Evolutionary conservation across 805 yeast species (phyloP), one percentile per base, ranked within the genome.

Genomic region (Wickerhamiella bombiphila): DNA sequence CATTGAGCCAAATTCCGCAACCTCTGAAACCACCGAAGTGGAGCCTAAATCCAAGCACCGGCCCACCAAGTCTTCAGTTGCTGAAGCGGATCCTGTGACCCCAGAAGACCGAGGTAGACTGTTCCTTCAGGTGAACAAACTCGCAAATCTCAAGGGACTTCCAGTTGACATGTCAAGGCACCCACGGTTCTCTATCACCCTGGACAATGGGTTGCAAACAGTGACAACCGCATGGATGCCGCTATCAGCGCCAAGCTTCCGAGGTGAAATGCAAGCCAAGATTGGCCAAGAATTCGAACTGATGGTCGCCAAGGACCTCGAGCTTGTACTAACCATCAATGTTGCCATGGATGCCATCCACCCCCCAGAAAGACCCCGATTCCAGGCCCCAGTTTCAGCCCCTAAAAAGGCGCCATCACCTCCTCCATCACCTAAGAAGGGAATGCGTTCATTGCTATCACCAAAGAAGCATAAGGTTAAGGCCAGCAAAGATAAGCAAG

Each of bases 221-320:
- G 55, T 51, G 3, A 41, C 47, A 2, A 51, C 55, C 1, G 48
- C 48, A 15, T 37, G 50, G 2, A 21, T 42, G 5, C 39, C 50
- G 3, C 39, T 51, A 3, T 43, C 50, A 6, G 29, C 45, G 3
- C 42, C 51, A 1, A 43, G 43, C 7, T 34, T 44, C 30, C 37
- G 35, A 14, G 49, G 41, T 5, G 22, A 42, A 11, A 29, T 45
- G 11, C 31, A 36, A 7, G 48, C 46, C 3, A 40, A 38, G 21
- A 43, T 51, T 19, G 49, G 49, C 29, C 82, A 80, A 51, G 95
- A 86, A 51, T 82, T 82, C 54, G 95, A 83, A 55, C 60, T 78
- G 45, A 64, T 76, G 3, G 78, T 78, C 19, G 73, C 69, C 15
- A 72, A 68, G 14, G 60, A 67, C 3, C 63, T 78, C 19, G 79